Evolutionary conservation across 73 alveolate species (phyloP), one percentile per base, ranked within the genome.

Genomic region (Tetrahymena borealis): DNA sequence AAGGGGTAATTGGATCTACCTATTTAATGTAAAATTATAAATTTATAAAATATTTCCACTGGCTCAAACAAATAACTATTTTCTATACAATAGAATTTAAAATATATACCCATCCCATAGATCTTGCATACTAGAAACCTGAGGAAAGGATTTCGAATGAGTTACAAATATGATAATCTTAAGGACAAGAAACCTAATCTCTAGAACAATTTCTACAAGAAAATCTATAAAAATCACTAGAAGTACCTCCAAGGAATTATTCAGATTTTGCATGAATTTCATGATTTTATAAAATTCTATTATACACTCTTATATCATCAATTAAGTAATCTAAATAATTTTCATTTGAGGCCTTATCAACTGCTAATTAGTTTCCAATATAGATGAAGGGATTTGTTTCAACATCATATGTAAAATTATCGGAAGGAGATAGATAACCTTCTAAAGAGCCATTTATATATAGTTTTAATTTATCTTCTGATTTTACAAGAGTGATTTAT

Each of bases 31-130:
- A n/a, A n/a, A n/a, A n/a, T n/a, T n/a, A n/a, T n/a, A n/a, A n/a
- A n/a, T n/a, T n/a, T n/a, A n/a, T n/a, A n/a, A n/a, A n/a, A n/a
- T n/a, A n/a, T n/a, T n/a, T n/a, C n/a, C n/a, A n/a, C n/a, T n/a
- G n/a, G n/a, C n/a, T n/a, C n/a, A n/a, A n/a, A n/a, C n/a, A n/a
- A n/a, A n/a, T n/a, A n/a, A n/a, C n/a, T n/a, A n/a, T n/a, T n/a
- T n/a, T n/a, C n/a, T n/a, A n/a, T n/a, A n/a, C n/a, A n/a, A n/a
- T n/a, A n/a, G n/a, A n/a, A n/a, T n/a, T n/a, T n/a, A n/a, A n/a
- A n/a, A n/a, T n/a, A n/a, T n/a, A n/a, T 60, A 60, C 85, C 85
- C 85, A 60, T 60, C 85, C 85, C 85, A 60, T 60, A 3, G 85
- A 60, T 60, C 85, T 60, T 60, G 85, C 85, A 60, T 60, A 60